These are phyloP conservation scores for Lipomyces oligophaga DNA, from an alignment of 805 yeast species.

Conservation along the genomic window DNA sequence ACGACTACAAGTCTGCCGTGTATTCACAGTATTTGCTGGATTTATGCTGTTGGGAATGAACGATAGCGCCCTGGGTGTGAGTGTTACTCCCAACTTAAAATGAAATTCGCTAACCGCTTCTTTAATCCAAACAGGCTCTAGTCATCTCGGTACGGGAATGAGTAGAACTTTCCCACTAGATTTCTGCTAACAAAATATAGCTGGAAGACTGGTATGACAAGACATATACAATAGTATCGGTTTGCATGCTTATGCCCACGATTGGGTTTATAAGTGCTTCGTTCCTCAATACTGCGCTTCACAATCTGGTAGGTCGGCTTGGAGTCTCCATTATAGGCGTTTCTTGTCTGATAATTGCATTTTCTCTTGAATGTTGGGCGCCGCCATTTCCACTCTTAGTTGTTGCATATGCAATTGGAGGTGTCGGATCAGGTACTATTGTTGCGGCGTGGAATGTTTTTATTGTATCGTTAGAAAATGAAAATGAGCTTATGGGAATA, in stretches of 20 bases:
- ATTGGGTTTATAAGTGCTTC: constrained; percentile 53
- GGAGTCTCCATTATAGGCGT: constrained; percentile 43
- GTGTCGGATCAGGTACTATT: constrained; percentile 51
- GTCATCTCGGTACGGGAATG: background rate
- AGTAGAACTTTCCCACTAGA: background rate
- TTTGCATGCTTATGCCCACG: constrained; percentile 56
- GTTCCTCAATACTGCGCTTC: constrained; percentile 44
- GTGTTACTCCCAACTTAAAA: constrained; percentile 1
- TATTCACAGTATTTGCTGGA: constrained; percentile 13
- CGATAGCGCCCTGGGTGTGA: constrained; percentile 57
- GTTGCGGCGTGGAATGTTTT: constrained; percentile 54
- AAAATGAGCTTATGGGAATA: constrained; percentile 56
- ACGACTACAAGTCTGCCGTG: constrained; percentile 9
- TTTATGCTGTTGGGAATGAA: constrained; percentile 29
- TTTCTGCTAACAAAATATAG: constrained; percentile 26
- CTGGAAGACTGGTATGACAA: constrained; percentile 50
- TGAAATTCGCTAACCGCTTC: background rate
- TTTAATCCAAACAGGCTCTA: constrained; percentile 1
- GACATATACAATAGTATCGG: constrained; percentile 50
- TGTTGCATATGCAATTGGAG: constrained; percentile 52
- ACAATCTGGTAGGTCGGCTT: constrained; percentile 41
- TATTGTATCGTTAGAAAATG: constrained; percentile 47
- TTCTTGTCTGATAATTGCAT: constrained; percentile 41
- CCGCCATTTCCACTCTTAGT: constrained; percentile 49
- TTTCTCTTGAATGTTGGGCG: constrained; percentile 47